phyloP scores from a whole-genome alignment of 495 filamentous ascomycete genomes.

The Chaetomium tenue region DNA sequence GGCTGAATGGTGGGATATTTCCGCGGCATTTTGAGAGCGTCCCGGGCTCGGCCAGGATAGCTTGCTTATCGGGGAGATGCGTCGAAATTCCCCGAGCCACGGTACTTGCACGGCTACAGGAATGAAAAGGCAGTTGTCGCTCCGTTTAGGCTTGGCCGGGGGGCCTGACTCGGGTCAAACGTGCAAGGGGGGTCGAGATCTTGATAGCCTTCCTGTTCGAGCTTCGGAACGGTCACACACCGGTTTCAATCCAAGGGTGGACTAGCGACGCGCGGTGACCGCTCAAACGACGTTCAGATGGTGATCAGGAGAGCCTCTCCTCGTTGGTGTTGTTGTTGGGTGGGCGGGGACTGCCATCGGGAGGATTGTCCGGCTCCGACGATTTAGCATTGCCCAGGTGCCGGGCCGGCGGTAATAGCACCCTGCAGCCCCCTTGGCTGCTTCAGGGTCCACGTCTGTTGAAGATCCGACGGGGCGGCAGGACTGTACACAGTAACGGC shows the following conservation, averaged over 20 bases:
- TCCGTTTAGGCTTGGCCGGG: no score
- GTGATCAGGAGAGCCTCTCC: background rate
- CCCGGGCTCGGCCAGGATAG: background rate
- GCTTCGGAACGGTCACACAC: no score
- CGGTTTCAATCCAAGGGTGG: no score
- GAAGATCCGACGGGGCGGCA: slow-evolving; percentile 1
- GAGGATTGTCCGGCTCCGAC: slow-evolving; percentile 21
- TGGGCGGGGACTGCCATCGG: background rate
- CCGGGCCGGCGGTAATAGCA: slow-evolving; percentile 6
- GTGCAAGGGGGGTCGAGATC: no score
- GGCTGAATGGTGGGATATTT: background rate
- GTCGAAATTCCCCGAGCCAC: no score
- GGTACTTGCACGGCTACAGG: no score
- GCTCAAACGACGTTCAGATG: background rate
- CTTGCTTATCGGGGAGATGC: background rate
- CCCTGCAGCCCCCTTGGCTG: background rate
- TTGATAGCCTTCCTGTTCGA: no score
- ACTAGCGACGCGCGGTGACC: background rate
- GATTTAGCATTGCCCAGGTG: background rate
- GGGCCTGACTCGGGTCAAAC: no score
- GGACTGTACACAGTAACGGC: background rate
- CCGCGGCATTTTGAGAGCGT: background rate
- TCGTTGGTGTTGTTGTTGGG: background rate
- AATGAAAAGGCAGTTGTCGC: no score
- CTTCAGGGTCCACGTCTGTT: background rate